A percentile compares a stretch with the other conserved stretches of the same genome.
phyloP scores from a whole-genome alignment of 768 basidiomycete genomes.

The Baorangia bicolor region DNA sequence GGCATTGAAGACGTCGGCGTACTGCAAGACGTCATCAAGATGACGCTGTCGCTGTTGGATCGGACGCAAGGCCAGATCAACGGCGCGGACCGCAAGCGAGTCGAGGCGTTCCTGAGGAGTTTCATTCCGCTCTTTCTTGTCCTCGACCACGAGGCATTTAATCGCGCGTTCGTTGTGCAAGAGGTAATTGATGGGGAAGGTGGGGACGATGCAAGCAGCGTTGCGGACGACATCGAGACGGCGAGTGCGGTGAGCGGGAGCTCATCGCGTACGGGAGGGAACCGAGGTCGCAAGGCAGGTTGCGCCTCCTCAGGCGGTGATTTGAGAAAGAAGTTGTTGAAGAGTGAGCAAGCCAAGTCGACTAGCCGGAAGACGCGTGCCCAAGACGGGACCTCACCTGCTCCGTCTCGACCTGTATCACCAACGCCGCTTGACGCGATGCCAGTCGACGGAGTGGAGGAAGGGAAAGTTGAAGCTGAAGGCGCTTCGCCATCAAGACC shows the following conservation, averaged over 20 bases:
- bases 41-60: slow-evolving; percentile 89
- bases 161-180: slow-evolving; percentile 63
- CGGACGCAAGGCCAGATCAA: slow-evolving; percentile 77
- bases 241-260: slow-evolving; percentile 28
- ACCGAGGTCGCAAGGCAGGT: slow-evolving; percentile 40
- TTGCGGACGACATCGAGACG: slow-evolving; percentile 39
- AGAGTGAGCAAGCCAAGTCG: slow-evolving; percentile 80
- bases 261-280: slow-evolving; percentile 35
- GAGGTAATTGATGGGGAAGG: slow-evolving; percentile 63
- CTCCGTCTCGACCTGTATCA: slow-evolving; percentile 61
- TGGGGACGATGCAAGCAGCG: slow-evolving; percentile 43
- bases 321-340: slow-evolving; percentile 74
- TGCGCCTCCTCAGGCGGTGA: slow-evolving; percentile 53
- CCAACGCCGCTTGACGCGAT: slow-evolving; percentile 52
- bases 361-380: slow-evolving; percentile 57
- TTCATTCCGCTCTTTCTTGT: slow-evolving; percentile 78
- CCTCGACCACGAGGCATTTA: slow-evolving; percentile 67
- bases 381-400: slow-evolving; percentile 52
- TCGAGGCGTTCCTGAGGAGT: slow-evolving; percentile 79
- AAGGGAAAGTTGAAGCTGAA: slow-evolving; percentile 24
- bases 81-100: slow-evolving; percentile 68
- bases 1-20: slow-evolving; percentile 70
- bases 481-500: slow-evolving; percentile 24
- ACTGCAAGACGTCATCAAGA: slow-evolving; percentile 83
- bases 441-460: slow-evolving; percentile 31